A percentile compares a stretch with the other conserved stretches of the same genome.
These are phyloP conservation scores for Melampsora larici-populina DNA, from an alignment of 1,284 basidiomycete species.

Conservation along the genomic window DNA sequence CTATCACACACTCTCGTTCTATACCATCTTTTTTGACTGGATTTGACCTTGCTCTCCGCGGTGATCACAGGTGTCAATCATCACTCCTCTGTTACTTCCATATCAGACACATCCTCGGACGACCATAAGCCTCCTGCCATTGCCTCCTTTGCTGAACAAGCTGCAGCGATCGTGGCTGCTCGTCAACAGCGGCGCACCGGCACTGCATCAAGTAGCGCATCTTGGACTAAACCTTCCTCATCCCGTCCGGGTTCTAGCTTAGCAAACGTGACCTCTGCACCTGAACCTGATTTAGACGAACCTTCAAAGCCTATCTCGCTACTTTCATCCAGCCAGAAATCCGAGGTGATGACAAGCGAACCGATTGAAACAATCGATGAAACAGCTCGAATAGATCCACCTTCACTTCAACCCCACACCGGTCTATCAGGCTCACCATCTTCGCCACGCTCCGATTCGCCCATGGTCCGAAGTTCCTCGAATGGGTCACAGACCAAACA, in stretches of 20 bases:
- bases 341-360: neutral
- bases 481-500: neutral
- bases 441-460: neutral
- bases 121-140: neutral
- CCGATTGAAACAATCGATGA: neutral
- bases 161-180: slow-evolving; percentile 36
- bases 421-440: neutral
- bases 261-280: neutral
- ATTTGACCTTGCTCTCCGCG: neutral
- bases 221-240: slow-evolving; percentile 1
- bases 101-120: slow-evolving; percentile 1
- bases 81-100: neutral
- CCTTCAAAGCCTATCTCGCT: neutral
- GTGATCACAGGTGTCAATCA: neutral
- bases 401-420: neutral
- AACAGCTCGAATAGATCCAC: neutral
- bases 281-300: neutral
- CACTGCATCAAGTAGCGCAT: slow-evolving; percentile 7
- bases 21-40: neutral
- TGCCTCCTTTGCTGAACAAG: slow-evolving; percentile 41
- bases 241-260: neutral
- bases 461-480: neutral
- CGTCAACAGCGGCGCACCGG: slow-evolving; percentile 25
- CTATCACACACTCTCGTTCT: neutral
- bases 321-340: neutral